A percentile compares a stretch with the other conserved stretches of the same genome.
Conservation (phyloP, 768 basidiomycete genomes). For the Mycena haematopus region DNA sequence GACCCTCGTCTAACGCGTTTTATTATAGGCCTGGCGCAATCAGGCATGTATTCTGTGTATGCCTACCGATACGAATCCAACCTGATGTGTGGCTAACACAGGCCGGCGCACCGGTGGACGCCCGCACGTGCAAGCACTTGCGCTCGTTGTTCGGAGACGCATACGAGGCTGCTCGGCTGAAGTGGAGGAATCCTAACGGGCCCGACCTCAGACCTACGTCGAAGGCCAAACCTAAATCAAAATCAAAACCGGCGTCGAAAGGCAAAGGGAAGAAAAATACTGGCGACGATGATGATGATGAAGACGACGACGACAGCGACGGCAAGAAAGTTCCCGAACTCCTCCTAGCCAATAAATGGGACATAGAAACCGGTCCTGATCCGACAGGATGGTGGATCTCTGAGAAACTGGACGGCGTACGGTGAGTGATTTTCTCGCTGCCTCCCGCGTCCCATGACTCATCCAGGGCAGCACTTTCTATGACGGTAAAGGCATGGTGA, state of each 20-base stretch:
- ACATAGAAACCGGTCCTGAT: slow-evolving; percentile 57
- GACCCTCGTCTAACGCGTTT: background rate
- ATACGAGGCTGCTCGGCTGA: slow-evolving; percentile 46
- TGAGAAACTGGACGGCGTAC: slow-evolving; percentile 67
- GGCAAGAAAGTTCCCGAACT: slow-evolving; percentile 51
- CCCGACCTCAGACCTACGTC: slow-evolving; percentile 26
- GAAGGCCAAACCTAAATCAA: slow-evolving; percentile 27
- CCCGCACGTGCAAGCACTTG: slow-evolving; percentile 49
- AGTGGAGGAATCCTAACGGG: slow-evolving; percentile 45
- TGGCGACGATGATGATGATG: slow-evolving; percentile 32
- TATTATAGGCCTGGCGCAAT: slow-evolving; percentile 42
- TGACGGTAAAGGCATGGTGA: slow-evolving; percentile 58
- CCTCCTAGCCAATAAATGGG: slow-evolving; percentile 64
- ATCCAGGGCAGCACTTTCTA: slow-evolving; percentile 51
- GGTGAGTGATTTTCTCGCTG: slow-evolving; percentile 42
- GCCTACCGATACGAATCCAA: background rate
- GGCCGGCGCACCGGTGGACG: slow-evolving; percentile 43
- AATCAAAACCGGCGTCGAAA: background rate
- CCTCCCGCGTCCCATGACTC: background rate
- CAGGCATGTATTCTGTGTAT: slow-evolving; percentile 33
- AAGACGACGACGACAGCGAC: slow-evolving; percentile 33
- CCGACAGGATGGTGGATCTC: slow-evolving; percentile 68
- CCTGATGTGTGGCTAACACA: slow-evolving; percentile 12
- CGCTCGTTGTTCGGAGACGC: slow-evolving; percentile 42
- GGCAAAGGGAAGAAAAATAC: slow-evolving; percentile 25